Evolutionary conservation across 148 eudicot genomes (phyloP).

Genomic region (Salicornia ramosissima): DNA sequence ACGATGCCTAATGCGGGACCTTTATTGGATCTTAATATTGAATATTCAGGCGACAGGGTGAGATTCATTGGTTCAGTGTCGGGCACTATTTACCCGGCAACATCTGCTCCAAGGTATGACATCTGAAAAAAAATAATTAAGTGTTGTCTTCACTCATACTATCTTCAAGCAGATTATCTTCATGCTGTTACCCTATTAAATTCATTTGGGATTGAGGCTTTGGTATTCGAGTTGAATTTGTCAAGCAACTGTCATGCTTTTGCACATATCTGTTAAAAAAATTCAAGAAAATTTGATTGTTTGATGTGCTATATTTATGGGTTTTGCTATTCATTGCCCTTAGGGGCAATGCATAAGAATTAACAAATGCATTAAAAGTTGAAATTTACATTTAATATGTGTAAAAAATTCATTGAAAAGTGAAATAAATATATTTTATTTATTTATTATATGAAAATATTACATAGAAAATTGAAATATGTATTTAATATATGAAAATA

Average conservation of each 20-base stretch:
- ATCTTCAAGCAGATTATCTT: background rate
- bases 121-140: background rate
- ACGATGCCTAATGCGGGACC: background rate
- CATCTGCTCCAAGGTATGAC: slow-evolving; percentile 55
- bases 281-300: background rate
- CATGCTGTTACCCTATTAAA: background rate
- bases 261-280: background rate
- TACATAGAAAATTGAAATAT: no score
- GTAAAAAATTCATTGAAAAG: no score
- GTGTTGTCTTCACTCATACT: background rate
- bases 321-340: no score
- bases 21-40: slow-evolving; percentile 10
- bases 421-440: no score
- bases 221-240: background rate
- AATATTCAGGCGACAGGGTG: slow-evolving; percentile 69
- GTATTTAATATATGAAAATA: no score
- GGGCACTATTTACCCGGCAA: slow-evolving; percentile 40
- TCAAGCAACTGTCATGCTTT: background rate
- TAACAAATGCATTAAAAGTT: no score
- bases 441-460: no score
- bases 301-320: no score
- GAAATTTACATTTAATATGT: no score
- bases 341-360: no score
- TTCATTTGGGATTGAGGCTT: background rate
- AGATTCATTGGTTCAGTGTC: slow-evolving; percentile 56